These are phyloP conservation scores for Bauhinia variegata DNA, from an alignment of 306 rosid genomes.

Conservation along the genomic window DNA sequence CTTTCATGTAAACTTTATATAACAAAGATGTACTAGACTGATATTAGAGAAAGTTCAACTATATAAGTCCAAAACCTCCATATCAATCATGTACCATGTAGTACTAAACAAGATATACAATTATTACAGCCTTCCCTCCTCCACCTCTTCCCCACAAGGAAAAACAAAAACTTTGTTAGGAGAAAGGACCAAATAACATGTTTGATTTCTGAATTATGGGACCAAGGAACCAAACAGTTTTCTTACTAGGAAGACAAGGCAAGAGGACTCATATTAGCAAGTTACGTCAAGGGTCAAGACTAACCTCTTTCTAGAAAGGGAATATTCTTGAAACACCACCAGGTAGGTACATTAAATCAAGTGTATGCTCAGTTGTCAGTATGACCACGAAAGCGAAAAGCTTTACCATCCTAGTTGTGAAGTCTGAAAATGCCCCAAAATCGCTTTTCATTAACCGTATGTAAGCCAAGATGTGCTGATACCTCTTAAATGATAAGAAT, in stretches of 20 bases:
- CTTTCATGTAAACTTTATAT: background rate
- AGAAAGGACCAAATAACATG: no score
- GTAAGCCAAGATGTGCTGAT: constrained; percentile 40
- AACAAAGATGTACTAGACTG: background rate
- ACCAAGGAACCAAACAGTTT: no score
- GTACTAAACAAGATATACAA: background rate
- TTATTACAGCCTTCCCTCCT: background rate
- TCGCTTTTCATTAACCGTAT: constrained; percentile 35
- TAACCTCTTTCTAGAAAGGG: background rate
- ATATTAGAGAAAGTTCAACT: background rate
- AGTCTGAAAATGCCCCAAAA: constrained; percentile 61
- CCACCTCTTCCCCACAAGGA: no score
- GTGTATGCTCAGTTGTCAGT: constrained; percentile 50
- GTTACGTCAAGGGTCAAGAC: background rate
- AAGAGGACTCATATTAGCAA: no score
- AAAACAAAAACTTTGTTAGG: no score
- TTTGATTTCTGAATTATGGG: no score
- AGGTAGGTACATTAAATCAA: constrained; percentile 67
- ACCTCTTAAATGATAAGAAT: constrained; percentile 53
- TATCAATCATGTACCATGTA: background rate
- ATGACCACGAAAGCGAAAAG: constrained; percentile 53
- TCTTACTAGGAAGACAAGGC: no score
- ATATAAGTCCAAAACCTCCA: background rate
- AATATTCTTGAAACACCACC: constrained; percentile 61
- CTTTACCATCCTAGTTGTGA: constrained; percentile 12